Conservation (phyloP, 2,329 filamentous ascomycete species). For the Stachybotrys chlorohalonatus region DNA sequence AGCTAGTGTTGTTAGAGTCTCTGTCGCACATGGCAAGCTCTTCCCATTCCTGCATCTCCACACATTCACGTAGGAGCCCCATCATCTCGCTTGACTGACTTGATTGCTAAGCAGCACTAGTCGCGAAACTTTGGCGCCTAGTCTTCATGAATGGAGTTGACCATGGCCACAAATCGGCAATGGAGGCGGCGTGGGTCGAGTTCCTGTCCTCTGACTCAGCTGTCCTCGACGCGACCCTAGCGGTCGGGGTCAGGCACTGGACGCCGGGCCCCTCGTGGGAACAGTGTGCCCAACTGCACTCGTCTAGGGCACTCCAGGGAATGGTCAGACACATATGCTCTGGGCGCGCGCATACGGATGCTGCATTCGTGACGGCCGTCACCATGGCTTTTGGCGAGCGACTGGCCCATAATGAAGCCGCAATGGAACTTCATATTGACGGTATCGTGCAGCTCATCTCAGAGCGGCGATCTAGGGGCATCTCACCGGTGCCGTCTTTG, state of each 20-base stretch:
- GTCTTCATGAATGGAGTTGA: background rate
- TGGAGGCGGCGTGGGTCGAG: background rate
- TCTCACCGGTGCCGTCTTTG: background rate
- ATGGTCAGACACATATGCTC: constrained; percentile 1
- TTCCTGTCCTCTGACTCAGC: constrained; percentile 2
- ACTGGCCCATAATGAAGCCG: constrained; percentile 1
- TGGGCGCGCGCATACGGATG: constrained; percentile 1
- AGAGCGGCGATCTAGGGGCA: background rate
- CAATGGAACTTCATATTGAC: constrained; percentile 3
- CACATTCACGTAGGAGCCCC: background rate
- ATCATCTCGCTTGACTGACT: background rate
- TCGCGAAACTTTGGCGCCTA: background rate
- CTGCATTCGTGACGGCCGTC: background rate
- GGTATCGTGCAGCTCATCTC: background rate
- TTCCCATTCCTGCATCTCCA: background rate
- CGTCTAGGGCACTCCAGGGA: background rate
- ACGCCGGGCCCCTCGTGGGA: background rate
- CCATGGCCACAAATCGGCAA: background rate
- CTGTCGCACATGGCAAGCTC: background rate
- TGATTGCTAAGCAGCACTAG: background rate
- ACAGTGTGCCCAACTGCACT: background rate
- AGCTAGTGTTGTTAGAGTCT: background rate
- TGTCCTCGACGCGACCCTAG: constrained; percentile 2
- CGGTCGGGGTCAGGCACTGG: constrained; percentile 2
- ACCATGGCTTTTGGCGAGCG: constrained; percentile 4